Evolutionary conservation across 169 alveolate genomes (phyloP), one percentile per base, ranked within the genome.

Genomic region (Cryptosporidium sp.): DNA sequence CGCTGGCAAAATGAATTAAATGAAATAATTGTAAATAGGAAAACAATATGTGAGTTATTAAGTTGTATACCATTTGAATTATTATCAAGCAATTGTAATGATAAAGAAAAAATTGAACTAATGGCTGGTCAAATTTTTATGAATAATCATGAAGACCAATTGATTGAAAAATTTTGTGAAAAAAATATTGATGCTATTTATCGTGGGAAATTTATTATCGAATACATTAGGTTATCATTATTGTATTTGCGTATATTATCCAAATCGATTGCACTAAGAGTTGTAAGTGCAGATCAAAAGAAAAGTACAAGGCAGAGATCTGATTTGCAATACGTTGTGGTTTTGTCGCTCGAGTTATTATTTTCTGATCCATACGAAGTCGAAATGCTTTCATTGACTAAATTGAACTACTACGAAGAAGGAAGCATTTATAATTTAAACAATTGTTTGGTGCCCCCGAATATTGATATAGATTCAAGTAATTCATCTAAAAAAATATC

Each of bases 51-150:
- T n/a, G 89, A 80, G 45, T 70, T 80, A 8, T 80, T 80, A 39
- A 80, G 89, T 43, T 80, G 89, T 26, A 67, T 80, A n/a, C 89
- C 89, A 41, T 21, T 62, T 26, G 89, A 80, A 58, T 29, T 80
- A 6, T 23, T 80, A 41, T 59, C 80, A 3, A 41, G 65, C 43
- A 48, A 37, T 61, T 26, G 23, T 23, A 45, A 10, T 14, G 75
- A 29, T 9, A 59, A 31, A 16, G 39, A 26, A 21, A 16, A 35
- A 39, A 39, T 31, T n/a, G 75, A 65, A 29, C 12, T 62, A 29
- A 80, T 31, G 26, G 23, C 16, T 41, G n/a, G 58, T n/a, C n/a
- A 18, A 16, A 71, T 71, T 50, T 71, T 48, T 9, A n/a, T 8
- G 18, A 58, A 29, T 18, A 80, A 80, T 21, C 62, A 37, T 61